Evolutionary conservation across 2,329 filamentous ascomycete species (phyloP).

Genomic region (Gnomoniopsis smithogilvyi): DNA sequence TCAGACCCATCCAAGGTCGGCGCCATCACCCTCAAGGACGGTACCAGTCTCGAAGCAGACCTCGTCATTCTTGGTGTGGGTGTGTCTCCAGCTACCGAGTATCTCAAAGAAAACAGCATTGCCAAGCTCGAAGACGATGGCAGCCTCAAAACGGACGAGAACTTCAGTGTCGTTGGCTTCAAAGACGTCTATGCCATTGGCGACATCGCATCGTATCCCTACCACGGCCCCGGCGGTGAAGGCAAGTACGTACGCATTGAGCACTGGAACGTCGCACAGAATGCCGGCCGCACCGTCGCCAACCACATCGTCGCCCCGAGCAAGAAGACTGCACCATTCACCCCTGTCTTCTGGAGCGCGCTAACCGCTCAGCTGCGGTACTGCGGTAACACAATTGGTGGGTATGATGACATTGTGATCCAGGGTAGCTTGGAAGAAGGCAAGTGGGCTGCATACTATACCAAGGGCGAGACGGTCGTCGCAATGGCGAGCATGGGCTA

Average conservation of each 20-base stretch:
- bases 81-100: slow-evolving; percentile 81
- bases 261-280: slow-evolving; percentile 98
- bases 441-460: slow-evolving; percentile 89
- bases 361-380: slow-evolving; percentile 87
- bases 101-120: slow-evolving; percentile 67
- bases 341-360: slow-evolving; percentile 96
- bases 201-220: slow-evolving; percentile 93
- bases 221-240: slow-evolving; percentile 81
- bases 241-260: slow-evolving; percentile 79
- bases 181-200: slow-evolving; percentile 89
- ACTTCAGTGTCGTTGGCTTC: slow-evolving; percentile 72
- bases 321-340: slow-evolving; percentile 66
- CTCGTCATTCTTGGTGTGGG: slow-evolving; percentile 90
- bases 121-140: slow-evolving; percentile 77
- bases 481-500: slow-evolving; percentile 88
- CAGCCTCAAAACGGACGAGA: slow-evolving; percentile 77
- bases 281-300: slow-evolving; percentile 78
- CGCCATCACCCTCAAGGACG: slow-evolving; percentile 78
- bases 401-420: slow-evolving; percentile 83
- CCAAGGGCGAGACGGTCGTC: slow-evolving; percentile 79
- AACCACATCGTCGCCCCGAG: slow-evolving; percentile 68
- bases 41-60: slow-evolving; percentile 79
- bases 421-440: slow-evolving; percentile 72
- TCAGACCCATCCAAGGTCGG: slow-evolving; percentile 72
- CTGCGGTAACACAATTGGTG: slow-evolving; percentile 78